A percentile compares a stretch with the other conserved stretches of the same genome.
These are phyloP conservation scores for Coemansia sp. DNA, from an alignment of 192 early-diverging fungal species.

Conservation along the genomic window DNA sequence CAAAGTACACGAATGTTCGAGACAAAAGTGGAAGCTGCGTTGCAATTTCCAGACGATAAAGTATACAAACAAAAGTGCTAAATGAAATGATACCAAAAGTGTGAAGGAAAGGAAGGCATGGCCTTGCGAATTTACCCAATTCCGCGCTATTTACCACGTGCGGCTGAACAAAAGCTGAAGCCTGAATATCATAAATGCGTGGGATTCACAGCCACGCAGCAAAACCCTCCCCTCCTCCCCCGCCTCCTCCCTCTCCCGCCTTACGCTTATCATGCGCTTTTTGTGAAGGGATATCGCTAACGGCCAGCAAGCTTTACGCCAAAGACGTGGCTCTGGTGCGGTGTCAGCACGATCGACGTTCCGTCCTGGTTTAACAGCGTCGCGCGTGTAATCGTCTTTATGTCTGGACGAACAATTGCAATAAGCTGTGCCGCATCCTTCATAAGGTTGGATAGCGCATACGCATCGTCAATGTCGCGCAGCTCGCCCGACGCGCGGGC, in stretches of 20 bases:
- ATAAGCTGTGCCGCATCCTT: slow-evolving; percentile 48
- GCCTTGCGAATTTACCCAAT: neutral
- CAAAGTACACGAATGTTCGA: neutral
- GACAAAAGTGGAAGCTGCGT: neutral
- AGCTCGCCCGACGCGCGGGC: slow-evolving; percentile 35
- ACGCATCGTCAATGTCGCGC: slow-evolving; percentile 29
- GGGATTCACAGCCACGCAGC: neutral
- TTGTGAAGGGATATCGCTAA: slow-evolving; percentile 2
- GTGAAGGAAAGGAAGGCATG: neutral
- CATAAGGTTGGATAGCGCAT: slow-evolving; percentile 34
- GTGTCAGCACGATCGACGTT: slow-evolving; percentile 34
- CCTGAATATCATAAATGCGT: no score
- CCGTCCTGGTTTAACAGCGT: slow-evolving; percentile 39
- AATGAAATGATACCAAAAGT: neutral
- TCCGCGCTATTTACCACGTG: no score
- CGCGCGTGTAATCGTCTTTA: slow-evolving; percentile 34
- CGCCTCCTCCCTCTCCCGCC: neutral
- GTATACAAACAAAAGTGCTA: neutral
- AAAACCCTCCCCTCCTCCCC: neutral
- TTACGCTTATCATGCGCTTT: neutral
- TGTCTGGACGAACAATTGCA: slow-evolving; percentile 27
- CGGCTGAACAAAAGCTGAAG: no score
- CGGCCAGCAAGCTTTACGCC: slow-evolving; percentile 38
- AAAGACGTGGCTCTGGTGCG: slow-evolving; percentile 36
- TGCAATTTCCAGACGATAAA: neutral